phyloP scores from a whole-genome alignment of 225 moss, liverwort and hornwort species.

The Lunularia cruciata region DNA sequence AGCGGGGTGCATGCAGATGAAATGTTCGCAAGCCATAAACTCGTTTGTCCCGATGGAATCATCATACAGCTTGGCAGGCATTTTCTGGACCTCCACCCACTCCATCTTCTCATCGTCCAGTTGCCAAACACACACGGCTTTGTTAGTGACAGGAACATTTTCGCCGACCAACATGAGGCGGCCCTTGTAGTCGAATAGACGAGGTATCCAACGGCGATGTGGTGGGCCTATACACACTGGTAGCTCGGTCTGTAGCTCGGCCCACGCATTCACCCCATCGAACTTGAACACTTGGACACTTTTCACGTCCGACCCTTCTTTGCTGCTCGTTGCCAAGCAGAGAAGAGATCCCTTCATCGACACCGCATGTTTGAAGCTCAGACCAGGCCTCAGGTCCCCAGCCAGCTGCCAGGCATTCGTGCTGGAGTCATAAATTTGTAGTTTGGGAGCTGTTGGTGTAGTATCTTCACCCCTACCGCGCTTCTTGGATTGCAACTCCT shows the following conservation, averaged over 20 bases:
- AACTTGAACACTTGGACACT: constrained; percentile 22
- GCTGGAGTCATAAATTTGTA: constrained; percentile 20
- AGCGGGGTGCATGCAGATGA: constrained; percentile 23
- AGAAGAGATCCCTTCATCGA: constrained; percentile 11
- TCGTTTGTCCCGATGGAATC: constrained; percentile 11
- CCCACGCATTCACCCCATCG: constrained; percentile 13
- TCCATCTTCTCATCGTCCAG: constrained; percentile 19
- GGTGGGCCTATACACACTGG: constrained; percentile 17
- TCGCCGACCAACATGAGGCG: constrained; percentile 30
- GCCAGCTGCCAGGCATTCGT: constrained; percentile 14
- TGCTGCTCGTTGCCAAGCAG: constrained; percentile 16
- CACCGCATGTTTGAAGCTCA: constrained; percentile 19
- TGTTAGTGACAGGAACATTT: background rate
- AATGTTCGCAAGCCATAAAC: constrained; percentile 14
- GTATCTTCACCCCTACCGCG: constrained; percentile 3
- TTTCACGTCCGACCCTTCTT: constrained; percentile 20
- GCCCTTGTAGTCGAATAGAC: constrained; percentile 22
- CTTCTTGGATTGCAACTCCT: constrained; percentile 22
- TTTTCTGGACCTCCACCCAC: constrained; percentile 27
- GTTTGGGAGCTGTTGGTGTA: constrained; percentile 5
- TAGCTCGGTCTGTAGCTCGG: constrained; percentile 6
- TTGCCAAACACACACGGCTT: constrained; percentile 27
- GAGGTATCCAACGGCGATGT: constrained; percentile 18
- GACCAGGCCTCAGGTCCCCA: constrained; percentile 8
- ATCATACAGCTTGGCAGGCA: constrained; percentile 19